phyloP scores from a whole-genome alignment of 495 filamentous ascomycete genomes.

The Pyrenula massariospora region DNA sequence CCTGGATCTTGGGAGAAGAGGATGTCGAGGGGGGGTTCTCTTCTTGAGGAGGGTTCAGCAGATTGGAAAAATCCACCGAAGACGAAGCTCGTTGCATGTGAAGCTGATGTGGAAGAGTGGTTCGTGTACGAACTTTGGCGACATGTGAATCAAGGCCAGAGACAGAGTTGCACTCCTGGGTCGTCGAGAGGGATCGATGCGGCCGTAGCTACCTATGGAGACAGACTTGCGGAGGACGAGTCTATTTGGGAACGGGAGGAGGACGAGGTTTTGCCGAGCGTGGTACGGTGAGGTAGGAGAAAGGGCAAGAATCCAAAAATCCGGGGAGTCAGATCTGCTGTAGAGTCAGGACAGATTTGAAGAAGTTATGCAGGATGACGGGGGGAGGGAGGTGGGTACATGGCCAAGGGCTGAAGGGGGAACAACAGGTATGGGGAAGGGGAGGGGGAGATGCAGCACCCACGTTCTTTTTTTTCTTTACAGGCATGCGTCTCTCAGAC shows the following conservation, averaged over 20 bases:
- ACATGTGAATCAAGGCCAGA: background rate
- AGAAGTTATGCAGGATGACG: background rate
- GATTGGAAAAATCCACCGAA: slow-evolving; percentile 66
- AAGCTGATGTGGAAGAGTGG: slow-evolving; percentile 18
- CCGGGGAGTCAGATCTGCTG: slow-evolving; percentile 12
- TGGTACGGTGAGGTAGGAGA: too few species aligned
- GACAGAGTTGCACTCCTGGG: too few species aligned
- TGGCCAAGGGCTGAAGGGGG: background rate
- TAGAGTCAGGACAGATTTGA: slow-evolving; percentile 1
- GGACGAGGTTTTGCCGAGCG: slow-evolving; percentile 9
- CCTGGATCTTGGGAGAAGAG: slow-evolving; percentile 12
- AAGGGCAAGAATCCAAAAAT: slow-evolving; percentile 14
- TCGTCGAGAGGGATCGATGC: too few species aligned
- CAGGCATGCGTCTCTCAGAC: background rate
- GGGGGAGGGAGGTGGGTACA: too few species aligned
- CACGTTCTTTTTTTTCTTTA: background rate
- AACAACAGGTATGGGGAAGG: background rate
- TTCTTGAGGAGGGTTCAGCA: slow-evolving; percentile 50
- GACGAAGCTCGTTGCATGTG: slow-evolving; percentile 66
- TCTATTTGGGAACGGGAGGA: background rate
- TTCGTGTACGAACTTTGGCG: slow-evolving; percentile 10
- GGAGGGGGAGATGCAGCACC: background rate
- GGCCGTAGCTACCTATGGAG: too few species aligned
- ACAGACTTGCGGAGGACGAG: background rate
- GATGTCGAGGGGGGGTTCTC: slow-evolving; percentile 3